These are phyloP conservation scores for Chaetomiaceae sp. DNA, from an alignment of 2,329 filamentous ascomycete genomes.

Conservation along the genomic window DNA sequence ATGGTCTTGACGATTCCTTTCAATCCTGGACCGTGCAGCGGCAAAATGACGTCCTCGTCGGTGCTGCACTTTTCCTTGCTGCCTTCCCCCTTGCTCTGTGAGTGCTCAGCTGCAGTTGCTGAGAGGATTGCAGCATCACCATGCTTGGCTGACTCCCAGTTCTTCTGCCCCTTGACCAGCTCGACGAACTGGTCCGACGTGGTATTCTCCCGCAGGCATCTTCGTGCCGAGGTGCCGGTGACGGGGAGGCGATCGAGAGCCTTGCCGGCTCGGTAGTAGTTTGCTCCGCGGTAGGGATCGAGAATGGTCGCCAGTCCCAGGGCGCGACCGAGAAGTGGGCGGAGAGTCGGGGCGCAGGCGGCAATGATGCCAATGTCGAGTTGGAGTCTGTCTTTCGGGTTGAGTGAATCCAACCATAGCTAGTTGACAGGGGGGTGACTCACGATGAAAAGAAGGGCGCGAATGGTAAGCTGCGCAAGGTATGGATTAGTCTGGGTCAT, in stretches of 20 bases:
- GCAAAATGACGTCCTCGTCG: conserved; percentile 12
- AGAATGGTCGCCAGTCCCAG: conserved; percentile 18
- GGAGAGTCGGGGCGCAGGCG: conserved; percentile 27
- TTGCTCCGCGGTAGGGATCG: conserved; percentile 20
- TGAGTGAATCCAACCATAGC: too few relatives aligned
- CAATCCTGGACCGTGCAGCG: conserved; percentile 5
- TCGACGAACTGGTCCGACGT: conserved; percentile 12
- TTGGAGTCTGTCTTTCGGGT: conserved; percentile 22
- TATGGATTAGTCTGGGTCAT: too few relatives aligned
- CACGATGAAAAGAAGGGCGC: conserved; percentile 27
- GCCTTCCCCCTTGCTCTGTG: not conserved
- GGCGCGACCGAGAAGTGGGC: conserved; percentile 25
- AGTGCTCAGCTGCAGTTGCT: conserved; percentile 3
- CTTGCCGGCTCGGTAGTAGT: conserved; percentile 25
- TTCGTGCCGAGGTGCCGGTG: conserved; percentile 2
- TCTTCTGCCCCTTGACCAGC: not conserved
- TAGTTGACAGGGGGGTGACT: not conserved
- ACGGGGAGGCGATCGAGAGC: conserved; percentile 19
- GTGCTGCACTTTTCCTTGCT: not conserved
- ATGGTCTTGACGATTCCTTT: conserved; percentile 23
- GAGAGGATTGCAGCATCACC: conserved; percentile 3
- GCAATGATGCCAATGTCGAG: conserved; percentile 24
- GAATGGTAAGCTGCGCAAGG: conserved; percentile 21
- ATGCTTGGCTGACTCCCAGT: conserved; percentile 6
- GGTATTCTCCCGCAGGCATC: conserved; percentile 13